A percentile compares a stretch with the other conserved stretches of the same genome.
Conservation (phyloP, 1,284 basidiomycete genomes). For the Heterobasidion occidentale region DNA sequence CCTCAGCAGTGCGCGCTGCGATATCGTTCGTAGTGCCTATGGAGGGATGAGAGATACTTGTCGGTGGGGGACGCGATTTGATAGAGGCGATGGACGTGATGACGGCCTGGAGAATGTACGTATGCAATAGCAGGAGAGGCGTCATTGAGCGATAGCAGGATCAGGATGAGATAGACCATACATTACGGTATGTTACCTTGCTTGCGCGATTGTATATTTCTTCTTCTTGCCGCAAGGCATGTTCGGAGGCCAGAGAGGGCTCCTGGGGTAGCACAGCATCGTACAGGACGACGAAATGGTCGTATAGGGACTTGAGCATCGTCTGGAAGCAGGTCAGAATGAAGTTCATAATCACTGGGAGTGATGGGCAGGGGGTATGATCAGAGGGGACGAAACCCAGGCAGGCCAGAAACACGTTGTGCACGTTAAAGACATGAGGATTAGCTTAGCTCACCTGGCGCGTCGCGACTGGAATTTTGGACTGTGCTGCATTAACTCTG, state of each 20-base stretch:
- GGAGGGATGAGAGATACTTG: slow-evolving; percentile 56
- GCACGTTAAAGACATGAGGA: background rate
- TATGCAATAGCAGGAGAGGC: slow-evolving; percentile 1
- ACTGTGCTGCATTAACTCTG: slow-evolving; percentile 52
- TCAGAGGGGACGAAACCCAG: background rate
- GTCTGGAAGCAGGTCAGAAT: slow-evolving; percentile 30
- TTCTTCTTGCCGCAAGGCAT: slow-evolving; percentile 72
- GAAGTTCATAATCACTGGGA: slow-evolving; percentile 1
- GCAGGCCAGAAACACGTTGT: slow-evolving; percentile 7
- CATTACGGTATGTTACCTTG: slow-evolving; percentile 75
- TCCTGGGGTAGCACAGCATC: slow-evolving; percentile 38
- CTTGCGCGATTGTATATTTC: slow-evolving; percentile 66
- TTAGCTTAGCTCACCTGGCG: slow-evolving; percentile 44
- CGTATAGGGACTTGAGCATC: slow-evolving; percentile 64
- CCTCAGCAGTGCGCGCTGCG: slow-evolving; percentile 35
- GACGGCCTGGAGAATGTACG: slow-evolving; percentile 43
- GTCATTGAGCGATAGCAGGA: background rate
- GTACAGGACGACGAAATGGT: slow-evolving; percentile 65
- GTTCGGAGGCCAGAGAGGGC: slow-evolving; percentile 58
- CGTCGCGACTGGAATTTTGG: slow-evolving; percentile 57
- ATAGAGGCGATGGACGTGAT: slow-evolving; percentile 67
- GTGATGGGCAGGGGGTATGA: slow-evolving; percentile 5
- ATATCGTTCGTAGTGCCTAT: slow-evolving; percentile 76
- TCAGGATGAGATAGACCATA: slow-evolving; percentile 23
- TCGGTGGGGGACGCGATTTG: slow-evolving; percentile 64